Evolutionary conservation across 1,139 yeast genomes (phyloP), one percentile per base, ranked within the genome.

Genomic region (Lodderomyces orthopsilosis): DNA sequence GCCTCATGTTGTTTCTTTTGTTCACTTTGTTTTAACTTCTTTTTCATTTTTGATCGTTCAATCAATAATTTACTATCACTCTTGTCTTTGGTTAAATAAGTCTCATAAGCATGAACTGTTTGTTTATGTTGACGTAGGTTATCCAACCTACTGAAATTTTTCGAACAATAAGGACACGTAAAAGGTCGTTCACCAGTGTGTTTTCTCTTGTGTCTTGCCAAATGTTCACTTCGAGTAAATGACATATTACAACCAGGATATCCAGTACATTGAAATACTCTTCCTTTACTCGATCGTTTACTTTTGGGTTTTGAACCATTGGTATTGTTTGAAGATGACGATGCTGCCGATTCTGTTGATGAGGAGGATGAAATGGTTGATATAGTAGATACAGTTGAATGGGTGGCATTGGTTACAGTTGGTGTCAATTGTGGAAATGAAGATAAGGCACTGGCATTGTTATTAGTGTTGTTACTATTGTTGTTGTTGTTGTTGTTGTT

Each of bases 101-200:
- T 76, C 55, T 86, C 90, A 61, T 81, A 83, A 26, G 94, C 90
- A 61, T 90, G 97, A 12, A 90, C 97, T 0, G 96, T 87, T 58
- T 89, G 95, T 50, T 85, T 85, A 63, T 91, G 97, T 64, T 91
- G 98, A 46, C 96, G 77, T 50, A 91, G 71, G 59, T 91, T 91
- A 63, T 91, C 98, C 50, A 89, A 68, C 39, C 97, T 74, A 23
- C 93, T 83, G 59, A 91, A 91, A 57, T 83, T 79, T 55, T 90
- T 82, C 37, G 81, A 74, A 63, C 98, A 91, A 56, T 75, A 79
- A 41, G 86, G 86, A 62, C 98, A 91, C 44, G 88, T 81, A 61
- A 89, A 91, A 1, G 98, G 98, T 45, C 96, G 74, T 62, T 91
- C 98, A 37, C 97, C 98, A 1, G 97, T 90, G 61, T 90, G 98